A percentile compares a stretch with the other conserved stretches of the same genome.
Evolutionary conservation across 345 rosid species (phyloP).

Genomic region (Rhodamnia rubescens): DNA sequence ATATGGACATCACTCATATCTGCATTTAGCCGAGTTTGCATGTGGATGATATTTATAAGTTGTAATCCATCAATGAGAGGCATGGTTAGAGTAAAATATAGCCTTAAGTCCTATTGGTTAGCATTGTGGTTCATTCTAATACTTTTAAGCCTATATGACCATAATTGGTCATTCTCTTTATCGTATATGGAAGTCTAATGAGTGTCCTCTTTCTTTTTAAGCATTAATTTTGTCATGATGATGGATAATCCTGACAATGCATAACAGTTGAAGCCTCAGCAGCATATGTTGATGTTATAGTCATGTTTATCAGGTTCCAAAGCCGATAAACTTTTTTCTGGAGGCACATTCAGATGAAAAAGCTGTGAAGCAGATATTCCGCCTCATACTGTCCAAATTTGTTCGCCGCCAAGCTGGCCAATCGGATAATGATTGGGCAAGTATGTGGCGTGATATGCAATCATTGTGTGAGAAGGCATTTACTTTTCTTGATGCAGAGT

Average conservation of each 20-base stretch:
- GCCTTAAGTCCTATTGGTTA: background rate
- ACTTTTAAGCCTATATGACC: background rate
- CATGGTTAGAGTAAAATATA: background rate
- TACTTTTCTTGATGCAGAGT: conserved; percentile 81
- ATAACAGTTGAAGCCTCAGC: background rate
- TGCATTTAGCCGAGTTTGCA: background rate
- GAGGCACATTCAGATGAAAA: conserved; percentile 80
- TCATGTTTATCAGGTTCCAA: conserved; percentile 61
- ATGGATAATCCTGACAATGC: background rate
- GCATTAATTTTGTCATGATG: background rate
- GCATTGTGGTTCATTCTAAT: background rate
- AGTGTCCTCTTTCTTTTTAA: background rate
- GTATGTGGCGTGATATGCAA: conserved; percentile 94
- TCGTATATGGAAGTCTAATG: background rate
- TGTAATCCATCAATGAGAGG: background rate
- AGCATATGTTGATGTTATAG: background rate
- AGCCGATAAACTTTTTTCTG: conserved; percentile 63
- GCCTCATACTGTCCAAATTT: conserved; percentile 90
- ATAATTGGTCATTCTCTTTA: background rate
- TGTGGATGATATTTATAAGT: background rate
- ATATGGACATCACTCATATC: background rate
- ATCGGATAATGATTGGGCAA: conserved; percentile 97
- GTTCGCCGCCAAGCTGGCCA: conserved; percentile 70
- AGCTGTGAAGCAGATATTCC: conserved; percentile 81
- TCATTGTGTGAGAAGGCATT: conserved; percentile 77